A percentile compares a stretch with the other conserved stretches of the same genome.
Evolutionary conservation across 495 filamentous ascomycete genomes (phyloP).

Genomic region (Penicillium malachiteum): DNA sequence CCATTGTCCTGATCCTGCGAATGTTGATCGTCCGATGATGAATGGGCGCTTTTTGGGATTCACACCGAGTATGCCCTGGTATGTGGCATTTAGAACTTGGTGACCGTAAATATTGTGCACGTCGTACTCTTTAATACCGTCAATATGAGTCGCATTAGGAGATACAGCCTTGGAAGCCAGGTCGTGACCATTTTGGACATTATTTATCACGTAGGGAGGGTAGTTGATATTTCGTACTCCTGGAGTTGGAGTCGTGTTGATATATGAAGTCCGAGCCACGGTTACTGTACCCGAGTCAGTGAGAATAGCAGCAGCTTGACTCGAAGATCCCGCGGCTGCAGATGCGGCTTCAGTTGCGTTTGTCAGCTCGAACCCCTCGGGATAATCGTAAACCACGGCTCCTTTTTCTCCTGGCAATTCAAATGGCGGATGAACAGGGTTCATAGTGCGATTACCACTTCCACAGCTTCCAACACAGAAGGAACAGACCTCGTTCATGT

Average conservation of each 20-base stretch:
- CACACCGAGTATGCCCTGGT: slow-evolving; percentile 64
- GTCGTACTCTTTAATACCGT: slow-evolving; percentile 75
- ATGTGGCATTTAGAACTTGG: slow-evolving; percentile 76
- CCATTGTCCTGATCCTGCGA: slow-evolving; percentile 75
- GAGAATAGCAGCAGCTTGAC: slow-evolving; percentile 45
- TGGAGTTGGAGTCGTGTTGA: slow-evolving; percentile 64
- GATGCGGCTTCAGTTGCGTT: slow-evolving; percentile 68
- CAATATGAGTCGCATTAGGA: slow-evolving; percentile 75
- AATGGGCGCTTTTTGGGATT: slow-evolving; percentile 72
- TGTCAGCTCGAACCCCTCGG: slow-evolving; percentile 68
- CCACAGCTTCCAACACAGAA: slow-evolving; percentile 84
- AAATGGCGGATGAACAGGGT: slow-evolving; percentile 70
- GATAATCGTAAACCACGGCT: slow-evolving; percentile 61
- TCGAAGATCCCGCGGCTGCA: slow-evolving; percentile 52
- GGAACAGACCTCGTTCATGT: slow-evolving; percentile 67
- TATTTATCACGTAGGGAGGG: slow-evolving; percentile 80
- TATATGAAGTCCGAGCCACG: slow-evolving; percentile 48
- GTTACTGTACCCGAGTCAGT: slow-evolving; percentile 36
- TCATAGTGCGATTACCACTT: slow-evolving; percentile 62
- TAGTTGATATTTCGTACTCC: slow-evolving; percentile 72
- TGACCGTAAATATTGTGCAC: slow-evolving; percentile 77
- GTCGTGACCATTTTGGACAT: slow-evolving; percentile 65
- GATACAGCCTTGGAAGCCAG: slow-evolving; percentile 71
- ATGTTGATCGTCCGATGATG: slow-evolving; percentile 82
- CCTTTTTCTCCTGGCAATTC: slow-evolving; percentile 63